Conservation (phyloP, 208 protist species). For the Acanthamoeba quina region DNA sequence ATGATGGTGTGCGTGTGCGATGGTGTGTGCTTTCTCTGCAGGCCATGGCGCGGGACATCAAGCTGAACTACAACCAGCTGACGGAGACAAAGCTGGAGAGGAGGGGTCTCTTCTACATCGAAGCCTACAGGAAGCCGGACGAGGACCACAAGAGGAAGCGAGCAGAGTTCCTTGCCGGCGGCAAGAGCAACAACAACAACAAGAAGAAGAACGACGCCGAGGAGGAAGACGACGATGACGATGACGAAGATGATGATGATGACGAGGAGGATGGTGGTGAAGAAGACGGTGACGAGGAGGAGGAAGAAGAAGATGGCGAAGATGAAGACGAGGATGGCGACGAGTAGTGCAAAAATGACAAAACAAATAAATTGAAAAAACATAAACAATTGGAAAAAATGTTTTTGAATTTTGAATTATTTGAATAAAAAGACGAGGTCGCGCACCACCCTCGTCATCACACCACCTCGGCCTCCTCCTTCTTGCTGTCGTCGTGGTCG, state of each 20-base stretch:
- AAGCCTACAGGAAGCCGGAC: background rate
- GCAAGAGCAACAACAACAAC: background rate
- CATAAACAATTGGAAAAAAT: no score
- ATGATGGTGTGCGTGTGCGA: no score
- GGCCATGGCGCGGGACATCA: slow-evolving; percentile 24
- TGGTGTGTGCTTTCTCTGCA: background rate
- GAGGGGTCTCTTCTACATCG: background rate
- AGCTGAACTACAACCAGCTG: background rate
- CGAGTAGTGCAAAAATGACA: no score
- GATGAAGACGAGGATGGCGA: no score
- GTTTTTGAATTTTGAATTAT: no score
- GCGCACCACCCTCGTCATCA: no score
- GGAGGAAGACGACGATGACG: background rate
- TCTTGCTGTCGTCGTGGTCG: no score
- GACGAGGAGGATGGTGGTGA: background rate
- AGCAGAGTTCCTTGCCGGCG: background rate
- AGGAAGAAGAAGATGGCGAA: no score
- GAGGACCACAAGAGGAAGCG: slow-evolving; percentile 1
- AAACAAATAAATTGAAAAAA: no score
- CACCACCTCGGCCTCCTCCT: no score
- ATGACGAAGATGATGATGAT: background rate
- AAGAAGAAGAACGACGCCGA: background rate
- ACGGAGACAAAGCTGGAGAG: background rate
- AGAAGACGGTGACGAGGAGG: background rate
- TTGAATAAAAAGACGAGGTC: no score